Base-by-base conservation (phyloP, 1,139 yeast species). In the Debaryomyces subglobosus region DNA sequence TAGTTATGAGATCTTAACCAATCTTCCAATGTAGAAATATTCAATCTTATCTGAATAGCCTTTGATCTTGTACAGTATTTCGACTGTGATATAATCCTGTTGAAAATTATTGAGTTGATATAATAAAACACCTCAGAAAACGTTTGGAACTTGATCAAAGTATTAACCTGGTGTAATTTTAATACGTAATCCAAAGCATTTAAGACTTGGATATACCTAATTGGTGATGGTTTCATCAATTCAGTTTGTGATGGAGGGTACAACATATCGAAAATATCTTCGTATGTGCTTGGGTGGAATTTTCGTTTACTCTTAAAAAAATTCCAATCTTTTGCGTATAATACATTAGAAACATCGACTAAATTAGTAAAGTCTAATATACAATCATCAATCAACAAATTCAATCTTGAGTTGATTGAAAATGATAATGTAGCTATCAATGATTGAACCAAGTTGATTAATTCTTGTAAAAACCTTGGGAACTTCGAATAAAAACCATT, bases 181-280 rank as follows among this genome's bases (percentile, higher is more conserved):
- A 92, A 74, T 3, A 94, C 96, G 62, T 92, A 91, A 48, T 90
- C 79, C 45, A 94, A 76, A 0, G 98, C 97, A 21, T 96, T 95
- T 51, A 94, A 77, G 1, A 92, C 89, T 60, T 95, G 96, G 20
- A 92, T 83, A 48, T 92, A 79, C 57, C 84, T 85, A 46, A 92
- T 72, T 0, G 99, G 99, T 0, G 97, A 89, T 3, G 97, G 97
- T 61, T 84, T 85, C 78, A 74, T 74, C 51, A 74, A 59, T 50
- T 90, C 92, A 36, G 64, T 60, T 49, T 83, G 75, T 0, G 86
- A 68, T 10, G 95, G 95, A 9, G 94, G 94, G 54, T 83, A 86
- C 46, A 87, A 68, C 83, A 84, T 85, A 47, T 81, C 75, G 46
- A 84, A 64, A 37, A 86, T 84, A 55, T 85, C 91, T 53, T 86